Evolutionary conservation across 1,139 yeast species (phyloP).

Genomic region (Pichia sp.): DNA sequence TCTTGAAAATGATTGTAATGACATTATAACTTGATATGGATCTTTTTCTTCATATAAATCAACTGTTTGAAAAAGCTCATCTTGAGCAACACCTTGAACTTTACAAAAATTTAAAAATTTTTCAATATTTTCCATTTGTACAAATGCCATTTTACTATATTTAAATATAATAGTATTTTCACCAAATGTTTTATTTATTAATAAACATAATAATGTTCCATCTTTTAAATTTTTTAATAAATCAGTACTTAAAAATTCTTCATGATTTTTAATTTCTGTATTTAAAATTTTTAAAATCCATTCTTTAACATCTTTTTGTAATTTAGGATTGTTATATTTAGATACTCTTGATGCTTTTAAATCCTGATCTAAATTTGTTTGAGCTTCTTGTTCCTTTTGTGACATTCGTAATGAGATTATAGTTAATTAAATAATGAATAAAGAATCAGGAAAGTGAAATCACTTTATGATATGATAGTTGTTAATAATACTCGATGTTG

Average conservation of each 20-base stretch:
- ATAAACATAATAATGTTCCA: constrained; percentile 58
- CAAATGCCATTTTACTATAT: constrained; percentile 71
- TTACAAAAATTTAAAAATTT: constrained; percentile 60
- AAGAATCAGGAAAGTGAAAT: background rate
- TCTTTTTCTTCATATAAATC: constrained; percentile 71
- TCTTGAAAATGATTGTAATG: constrained; percentile 69
- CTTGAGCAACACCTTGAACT: constrained; percentile 66
- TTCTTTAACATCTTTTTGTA: constrained; percentile 36
- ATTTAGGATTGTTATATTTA: constrained; percentile 39
- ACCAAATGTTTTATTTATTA: constrained; percentile 34
- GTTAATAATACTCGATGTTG: too few species aligned
- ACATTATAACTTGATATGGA: constrained; percentile 70
- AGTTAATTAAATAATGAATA: background rate
- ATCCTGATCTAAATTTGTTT: constrained; percentile 55
- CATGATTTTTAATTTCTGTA: constrained; percentile 16
- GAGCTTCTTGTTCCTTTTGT: constrained; percentile 11
- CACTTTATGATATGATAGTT: too few species aligned
- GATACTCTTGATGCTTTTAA: constrained; percentile 39
- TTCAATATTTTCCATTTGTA: constrained; percentile 78
- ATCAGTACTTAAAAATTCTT: constrained; percentile 25
- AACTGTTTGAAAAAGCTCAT: constrained; percentile 77
- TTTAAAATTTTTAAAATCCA: constrained; percentile 42
- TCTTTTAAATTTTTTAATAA: constrained; percentile 53
- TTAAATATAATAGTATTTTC: constrained; percentile 45
- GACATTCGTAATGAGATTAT: background rate